Evolutionary conservation across 2,329 filamentous ascomycete species (phyloP), one percentile per base, ranked within the genome.

Genomic region (Penicillium sp.): DNA sequence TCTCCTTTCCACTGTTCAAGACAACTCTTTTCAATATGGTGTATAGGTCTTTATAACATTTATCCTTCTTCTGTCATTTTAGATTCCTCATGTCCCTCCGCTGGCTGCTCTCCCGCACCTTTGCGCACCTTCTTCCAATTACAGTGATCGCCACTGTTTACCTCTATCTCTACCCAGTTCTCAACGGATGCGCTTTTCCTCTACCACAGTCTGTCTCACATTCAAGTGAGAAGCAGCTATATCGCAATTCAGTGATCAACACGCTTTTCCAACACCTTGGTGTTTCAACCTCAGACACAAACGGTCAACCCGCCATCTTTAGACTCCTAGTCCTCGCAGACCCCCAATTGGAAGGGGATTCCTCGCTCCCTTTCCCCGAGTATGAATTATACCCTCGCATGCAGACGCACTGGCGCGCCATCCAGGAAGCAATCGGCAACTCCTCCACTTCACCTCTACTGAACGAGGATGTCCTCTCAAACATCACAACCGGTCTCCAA

Each of bases 301-400:
- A 59, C 18, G 54, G 47, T 21, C 53, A 63, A 38, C 63, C 67
- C 41, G 90, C 91, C 4, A 90, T 91, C 0, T 96, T 97, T 68
- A 84, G 93, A 55, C 84, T 97, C 3, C 86, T 97, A 15, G 86
- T 91, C 1, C 83, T 97, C 23, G 93, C 89, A 57, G 93, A 97
- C 72, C 93, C 93, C 6, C 93, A 97, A 72, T 83, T 97, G 51
- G 93, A 97, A 75, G 93, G 93, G 65, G 90, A 96, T 69, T 91
- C 88, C 2, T 91, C 90, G 7, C 86, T 97, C 27, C 88, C 87
- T 0, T 69, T 73, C 21, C 71, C 75, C 1, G 71, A 78, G 27
- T 78, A 77, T 70, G 75, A 68, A 57, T 72, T 72, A 39, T 72
- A 74, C 15, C 76, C 73, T 25, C 75, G 70, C 55, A 54, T 82